Conservation (phyloP, 768 basidiomycete species). For the Gymnopilus dilepis region DNA sequence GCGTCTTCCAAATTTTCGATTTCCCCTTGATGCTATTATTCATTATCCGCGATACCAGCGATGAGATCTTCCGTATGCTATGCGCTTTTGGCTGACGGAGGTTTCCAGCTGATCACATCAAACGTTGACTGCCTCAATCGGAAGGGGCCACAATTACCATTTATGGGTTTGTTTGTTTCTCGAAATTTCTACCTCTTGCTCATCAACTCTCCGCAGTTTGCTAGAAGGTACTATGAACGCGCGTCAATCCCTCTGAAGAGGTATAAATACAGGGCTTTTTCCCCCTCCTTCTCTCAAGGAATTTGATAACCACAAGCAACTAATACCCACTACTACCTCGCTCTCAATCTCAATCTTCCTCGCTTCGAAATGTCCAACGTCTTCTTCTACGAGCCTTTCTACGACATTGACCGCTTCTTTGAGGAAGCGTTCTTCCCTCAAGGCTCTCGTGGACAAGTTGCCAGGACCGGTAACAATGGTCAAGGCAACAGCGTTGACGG, state of each 20-base stretch:
- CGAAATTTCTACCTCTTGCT: background rate
- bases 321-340: background rate
- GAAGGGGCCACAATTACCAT: constrained; percentile 5
- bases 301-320: background rate
- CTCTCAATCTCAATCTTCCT: background rate
- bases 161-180: background rate
- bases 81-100: too few species aligned
- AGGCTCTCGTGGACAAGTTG: background rate
- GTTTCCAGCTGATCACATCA: background rate
- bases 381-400: constrained; percentile 2
- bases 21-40: too few species aligned
- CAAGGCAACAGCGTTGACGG: constrained; percentile 13
- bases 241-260: too few species aligned
- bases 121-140: constrained; percentile 1
- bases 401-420: constrained; percentile 3
- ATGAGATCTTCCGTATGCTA: too few species aligned
- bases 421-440: background rate
- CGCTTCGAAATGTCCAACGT: constrained; percentile 4
- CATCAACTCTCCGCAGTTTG: background rate
- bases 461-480: background rate
- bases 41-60: too few species aligned
- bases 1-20: too few species aligned
- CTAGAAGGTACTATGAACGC: background rate
- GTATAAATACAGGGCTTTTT: background rate
- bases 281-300: background rate